Conservation (phyloP, 2,329 filamentous ascomycete species). For the Kalmusia sp. region DNA sequence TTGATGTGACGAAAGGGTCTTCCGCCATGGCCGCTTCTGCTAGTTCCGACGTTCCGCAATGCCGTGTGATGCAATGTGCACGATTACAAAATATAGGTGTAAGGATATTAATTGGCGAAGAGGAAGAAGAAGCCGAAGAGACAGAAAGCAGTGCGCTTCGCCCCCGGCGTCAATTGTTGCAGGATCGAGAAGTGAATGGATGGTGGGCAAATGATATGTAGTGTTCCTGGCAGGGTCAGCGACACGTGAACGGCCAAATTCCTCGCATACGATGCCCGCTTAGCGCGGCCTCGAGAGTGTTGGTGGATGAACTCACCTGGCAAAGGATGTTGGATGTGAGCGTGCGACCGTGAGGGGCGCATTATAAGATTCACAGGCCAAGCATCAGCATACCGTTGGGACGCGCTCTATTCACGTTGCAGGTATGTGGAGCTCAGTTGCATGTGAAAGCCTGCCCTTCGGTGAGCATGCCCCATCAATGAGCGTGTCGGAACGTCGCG, state of each 20-base stretch:
- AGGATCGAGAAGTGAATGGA: conserved; percentile 4
- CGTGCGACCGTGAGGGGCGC: background rate
- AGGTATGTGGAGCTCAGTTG: background rate
- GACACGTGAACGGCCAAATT: conserved; percentile 6
- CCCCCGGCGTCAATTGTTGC: conserved; percentile 14
- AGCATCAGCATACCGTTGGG: conserved; percentile 1
- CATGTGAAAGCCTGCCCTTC: conserved; percentile 7
- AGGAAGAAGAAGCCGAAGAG: background rate
- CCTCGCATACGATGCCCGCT: background rate
- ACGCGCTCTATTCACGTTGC: background rate
- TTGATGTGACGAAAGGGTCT: conserved; percentile 29
- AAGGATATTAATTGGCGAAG: background rate
- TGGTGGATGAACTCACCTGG: background rate
- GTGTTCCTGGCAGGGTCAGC: conserved; percentile 7
- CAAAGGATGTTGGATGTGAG: background rate
- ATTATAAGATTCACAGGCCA: background rate
- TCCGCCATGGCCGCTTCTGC: conserved; percentile 33
- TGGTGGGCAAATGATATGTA: conserved; percentile 1
- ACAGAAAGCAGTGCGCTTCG: background rate
- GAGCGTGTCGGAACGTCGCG: background rate
- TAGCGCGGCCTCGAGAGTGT: background rate
- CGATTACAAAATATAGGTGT: conserved; percentile 11
- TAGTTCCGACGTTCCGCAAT: conserved; percentile 2
- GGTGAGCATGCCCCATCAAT: background rate
- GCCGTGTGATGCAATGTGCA: background rate